Evolutionary conservation across 2,329 filamentous ascomycete species (phyloP).

Genomic region (Fusarium floridanum): DNA sequence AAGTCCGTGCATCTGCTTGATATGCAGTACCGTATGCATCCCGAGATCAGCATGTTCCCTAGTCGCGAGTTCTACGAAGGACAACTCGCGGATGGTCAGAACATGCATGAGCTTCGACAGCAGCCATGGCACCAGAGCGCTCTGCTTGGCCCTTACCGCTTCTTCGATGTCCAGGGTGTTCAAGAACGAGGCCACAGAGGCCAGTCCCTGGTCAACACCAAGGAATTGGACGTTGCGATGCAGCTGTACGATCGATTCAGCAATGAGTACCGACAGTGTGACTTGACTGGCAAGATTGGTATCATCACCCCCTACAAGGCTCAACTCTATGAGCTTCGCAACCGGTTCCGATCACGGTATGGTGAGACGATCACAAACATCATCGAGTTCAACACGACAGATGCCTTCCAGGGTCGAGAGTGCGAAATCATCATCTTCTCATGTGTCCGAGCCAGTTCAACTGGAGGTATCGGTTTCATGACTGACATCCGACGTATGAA

Average conservation of each 20-base stretch:
- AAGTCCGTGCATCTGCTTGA: conserved; percentile 94
- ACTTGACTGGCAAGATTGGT: conserved; percentile 87
- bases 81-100: conserved; percentile 83
- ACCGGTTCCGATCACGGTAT: conserved; percentile 78
- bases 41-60: conserved; percentile 92
- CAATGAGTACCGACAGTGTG: conserved; percentile 75
- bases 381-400: conserved; percentile 98
- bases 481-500: conserved; percentile 99
- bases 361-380: conserved; percentile 80
- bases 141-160: conserved; percentile 91
- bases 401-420: conserved; percentile 97
- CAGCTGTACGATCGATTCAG: conserved; percentile 85
- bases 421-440: conserved; percentile 99
- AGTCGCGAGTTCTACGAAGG: conserved; percentile 94
- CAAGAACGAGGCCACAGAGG: conserved; percentile 85
- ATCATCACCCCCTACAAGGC: conserved; percentile 99
- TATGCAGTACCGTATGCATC: conserved; percentile 99
- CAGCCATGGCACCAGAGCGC: conserved; percentile 88
- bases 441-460: conserved; percentile 92
- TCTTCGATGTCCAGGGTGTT: conserved; percentile 94
- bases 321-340: conserved; percentile 84
- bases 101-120: conserved; percentile 81
- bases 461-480: conserved; percentile 97
- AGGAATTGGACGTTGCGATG: conserved; percentile 88
- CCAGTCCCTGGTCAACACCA: conserved; percentile 89